phyloP scores from a whole-genome alignment of 2,329 filamentous ascomycete genomes.

The Daldinia sp. region DNA sequence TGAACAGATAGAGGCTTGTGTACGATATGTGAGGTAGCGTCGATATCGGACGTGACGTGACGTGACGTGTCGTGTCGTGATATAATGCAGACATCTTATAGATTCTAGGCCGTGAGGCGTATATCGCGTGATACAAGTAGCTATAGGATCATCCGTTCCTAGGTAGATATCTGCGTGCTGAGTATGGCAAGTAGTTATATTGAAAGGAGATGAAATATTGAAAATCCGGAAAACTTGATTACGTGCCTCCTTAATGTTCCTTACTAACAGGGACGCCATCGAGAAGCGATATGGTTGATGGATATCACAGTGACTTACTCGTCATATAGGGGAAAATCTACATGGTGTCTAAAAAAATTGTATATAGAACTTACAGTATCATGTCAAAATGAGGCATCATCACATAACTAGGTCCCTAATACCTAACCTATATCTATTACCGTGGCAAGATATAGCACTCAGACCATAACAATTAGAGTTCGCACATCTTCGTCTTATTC shows the following conservation, averaged over 20 bases:
- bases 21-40: conserved; percentile 3
- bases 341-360: background rate
- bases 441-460: background rate
- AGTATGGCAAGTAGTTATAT: background rate
- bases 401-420: background rate
- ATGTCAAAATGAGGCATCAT: background rate
- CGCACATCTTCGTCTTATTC: background rate
- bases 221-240: background rate
- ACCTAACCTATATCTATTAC: background rate
- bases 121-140: background rate
- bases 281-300: background rate
- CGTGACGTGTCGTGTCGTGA: background rate
- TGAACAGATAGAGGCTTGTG: background rate
- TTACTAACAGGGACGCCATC: background rate
- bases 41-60: background rate
- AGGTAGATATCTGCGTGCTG: background rate
- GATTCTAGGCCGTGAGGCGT: background rate
- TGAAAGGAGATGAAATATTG: background rate
- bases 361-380: background rate
- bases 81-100: background rate
- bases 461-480: background rate
- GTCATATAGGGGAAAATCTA: background rate
- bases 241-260: background rate
- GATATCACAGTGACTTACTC: background rate
- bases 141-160: background rate